Base-by-base conservation (phyloP, 805 yeast genomes). In the Suhomyces prunicola region DNA sequence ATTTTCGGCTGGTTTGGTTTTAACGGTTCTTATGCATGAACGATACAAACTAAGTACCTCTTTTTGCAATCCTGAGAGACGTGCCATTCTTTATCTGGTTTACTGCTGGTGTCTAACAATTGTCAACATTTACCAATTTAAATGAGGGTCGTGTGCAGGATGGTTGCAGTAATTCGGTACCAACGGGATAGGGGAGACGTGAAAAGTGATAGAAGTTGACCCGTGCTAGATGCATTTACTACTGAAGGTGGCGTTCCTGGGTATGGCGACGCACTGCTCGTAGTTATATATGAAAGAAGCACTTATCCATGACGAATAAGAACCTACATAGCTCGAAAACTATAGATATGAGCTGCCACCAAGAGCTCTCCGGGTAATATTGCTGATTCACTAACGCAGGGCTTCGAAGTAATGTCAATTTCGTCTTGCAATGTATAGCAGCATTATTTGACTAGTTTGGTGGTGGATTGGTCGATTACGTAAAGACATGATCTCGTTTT, bases 31-130 rank as follows among this genome's bases (percentile, higher is more conserved):
- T 12, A 82, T 62, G 60, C 85, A 79, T 31, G 63, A 57, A 12
- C 85, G 69, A 62, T 83, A 83, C 22, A 83, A 69, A 48, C 71
- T 69, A 48, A 83, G 67, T 49, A 82, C 84, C 57, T 76, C 79
- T 53, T 68, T 65, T 57, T 76, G 79, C 24, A 76, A 54, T 15
- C 80, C 80, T n/a, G 79, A 74, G 33, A 72, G 62, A 47, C 75
- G 64, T 17, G 75, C 71, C 75, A 71, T 71, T 47, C 9, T 39
- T 13, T 19, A 27, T 19, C 36, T 33, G 36, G 17, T n/a, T 33
- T 13, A 3, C 23, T 39, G 10, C 8, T 1, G 24, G n/a, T 39
- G 19, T 24, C 24, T n/a, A 13, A 9, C 17, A 3, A 36, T 17
- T 36, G 24, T 39, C 42, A 15, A 8, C 6, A 39, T 15, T 39